phyloP scores from a whole-genome alignment of 345 rosid species.

The Populus nigra region DNA sequence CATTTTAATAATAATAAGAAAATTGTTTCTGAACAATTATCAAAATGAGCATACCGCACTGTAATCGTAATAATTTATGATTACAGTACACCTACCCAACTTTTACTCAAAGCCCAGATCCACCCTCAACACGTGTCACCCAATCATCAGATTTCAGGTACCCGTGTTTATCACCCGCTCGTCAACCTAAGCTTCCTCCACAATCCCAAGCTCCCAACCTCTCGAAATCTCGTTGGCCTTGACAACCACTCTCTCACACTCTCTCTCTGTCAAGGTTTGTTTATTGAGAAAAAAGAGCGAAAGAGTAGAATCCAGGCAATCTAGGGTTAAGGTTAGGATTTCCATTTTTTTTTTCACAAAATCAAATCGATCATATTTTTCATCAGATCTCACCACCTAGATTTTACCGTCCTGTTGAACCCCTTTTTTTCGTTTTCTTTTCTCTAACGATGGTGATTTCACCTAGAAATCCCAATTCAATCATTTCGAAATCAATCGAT shows the following conservation, averaged over 20 bases:
- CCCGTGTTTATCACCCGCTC: background rate
- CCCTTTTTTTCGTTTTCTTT: background rate
- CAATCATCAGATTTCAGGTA: background rate
- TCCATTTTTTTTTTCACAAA: background rate
- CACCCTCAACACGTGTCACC: slow-evolving; percentile 1
- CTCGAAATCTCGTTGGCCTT: background rate
- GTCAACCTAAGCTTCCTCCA: background rate
- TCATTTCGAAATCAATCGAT: background rate
- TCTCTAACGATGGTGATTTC: slow-evolving; percentile 13
- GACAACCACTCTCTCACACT: too few species aligned
- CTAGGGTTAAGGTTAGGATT: background rate
- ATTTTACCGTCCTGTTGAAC: background rate
- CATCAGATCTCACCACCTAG: background rate
- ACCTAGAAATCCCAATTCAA: slow-evolving; percentile 5
- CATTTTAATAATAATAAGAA: too few species aligned
- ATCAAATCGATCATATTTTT: background rate
- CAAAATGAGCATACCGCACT: too few species aligned
- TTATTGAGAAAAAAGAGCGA: background rate
- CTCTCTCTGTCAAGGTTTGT: background rate
- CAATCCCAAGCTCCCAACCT: background rate
- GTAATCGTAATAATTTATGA: too few species aligned
- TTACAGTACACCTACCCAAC: too few species aligned
- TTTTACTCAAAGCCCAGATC: too few species aligned
- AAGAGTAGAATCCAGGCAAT: slow-evolving; percentile 23
- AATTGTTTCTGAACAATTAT: too few species aligned